These are phyloP conservation scores for Nicotiana otophora DNA, from an alignment of 257 asterid species.

Conservation along the genomic window DNA sequence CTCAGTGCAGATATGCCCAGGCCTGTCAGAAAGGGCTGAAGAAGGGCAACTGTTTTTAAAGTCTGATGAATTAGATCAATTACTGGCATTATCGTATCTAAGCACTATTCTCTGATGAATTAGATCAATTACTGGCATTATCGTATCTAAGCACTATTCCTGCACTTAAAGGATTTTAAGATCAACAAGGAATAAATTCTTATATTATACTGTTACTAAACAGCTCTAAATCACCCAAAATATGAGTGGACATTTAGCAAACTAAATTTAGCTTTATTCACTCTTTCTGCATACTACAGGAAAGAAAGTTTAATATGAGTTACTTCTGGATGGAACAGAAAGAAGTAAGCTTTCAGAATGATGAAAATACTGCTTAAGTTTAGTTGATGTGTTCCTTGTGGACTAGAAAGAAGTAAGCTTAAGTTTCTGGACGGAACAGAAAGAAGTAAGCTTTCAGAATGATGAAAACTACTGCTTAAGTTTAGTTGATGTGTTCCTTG, in stretches of 20 bases:
- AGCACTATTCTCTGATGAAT: background rate
- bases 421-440: constrained; percentile 1
- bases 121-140: background rate
- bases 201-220: background rate
- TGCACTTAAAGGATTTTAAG: background rate
- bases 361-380: background rate
- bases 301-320: constrained; percentile 1
- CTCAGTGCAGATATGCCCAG: background rate
- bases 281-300: background rate
- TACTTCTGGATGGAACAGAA: constrained; percentile 4
- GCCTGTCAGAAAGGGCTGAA: background rate
- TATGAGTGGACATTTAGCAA: background rate
- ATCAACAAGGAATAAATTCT: background rate
- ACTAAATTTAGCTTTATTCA: background rate
- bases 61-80: background rate
- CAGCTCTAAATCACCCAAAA: background rate
- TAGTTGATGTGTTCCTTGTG: background rate
- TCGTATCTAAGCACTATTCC: background rate
- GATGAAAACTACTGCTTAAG: background rate
- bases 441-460: background rate
- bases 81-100: background rate
- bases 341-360: background rate
- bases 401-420: too few species aligned
- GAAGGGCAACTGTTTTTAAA: background rate
- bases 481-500: background rate